Conservation (phyloP, 148 eudicot species). For the Rhododendron vialii region DNA sequence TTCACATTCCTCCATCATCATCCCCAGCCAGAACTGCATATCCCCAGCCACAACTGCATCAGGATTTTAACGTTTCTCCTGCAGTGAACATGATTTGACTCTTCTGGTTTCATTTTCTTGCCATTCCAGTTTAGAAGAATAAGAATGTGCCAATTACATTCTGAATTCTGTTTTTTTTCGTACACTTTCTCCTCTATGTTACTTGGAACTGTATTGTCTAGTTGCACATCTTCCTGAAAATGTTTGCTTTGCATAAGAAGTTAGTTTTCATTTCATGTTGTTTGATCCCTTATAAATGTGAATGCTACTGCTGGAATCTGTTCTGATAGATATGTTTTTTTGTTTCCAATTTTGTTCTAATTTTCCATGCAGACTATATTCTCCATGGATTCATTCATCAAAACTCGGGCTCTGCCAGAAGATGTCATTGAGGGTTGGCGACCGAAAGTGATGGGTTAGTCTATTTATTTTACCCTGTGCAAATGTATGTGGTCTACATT, state of each 20-base stretch:
- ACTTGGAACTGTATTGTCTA: neutral
- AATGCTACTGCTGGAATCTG: neutral
- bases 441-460: slow-evolving; percentile 45
- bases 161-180: neutral
- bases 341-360: neutral
- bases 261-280: neutral
- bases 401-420: slow-evolving; percentile 49
- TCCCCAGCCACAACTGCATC: neutral
- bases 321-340: neutral
- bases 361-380: slow-evolving; percentile 45
- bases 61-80: neutral
- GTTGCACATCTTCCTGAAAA: neutral
- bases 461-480: neutral
- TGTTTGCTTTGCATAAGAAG: neutral
- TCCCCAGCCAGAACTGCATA: neutral
- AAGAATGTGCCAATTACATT: neutral
- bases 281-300: neutral
- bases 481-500: neutral
- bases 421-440: slow-evolving; percentile 88
- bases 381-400: slow-evolving; percentile 74
- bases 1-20: neutral
- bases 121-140: neutral
- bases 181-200: neutral
- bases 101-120: neutral
- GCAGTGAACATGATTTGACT: neutral